Conservation (phyloP, 768 basidiomycete species). For the Boletus pseudo-olivaceus region DNA sequence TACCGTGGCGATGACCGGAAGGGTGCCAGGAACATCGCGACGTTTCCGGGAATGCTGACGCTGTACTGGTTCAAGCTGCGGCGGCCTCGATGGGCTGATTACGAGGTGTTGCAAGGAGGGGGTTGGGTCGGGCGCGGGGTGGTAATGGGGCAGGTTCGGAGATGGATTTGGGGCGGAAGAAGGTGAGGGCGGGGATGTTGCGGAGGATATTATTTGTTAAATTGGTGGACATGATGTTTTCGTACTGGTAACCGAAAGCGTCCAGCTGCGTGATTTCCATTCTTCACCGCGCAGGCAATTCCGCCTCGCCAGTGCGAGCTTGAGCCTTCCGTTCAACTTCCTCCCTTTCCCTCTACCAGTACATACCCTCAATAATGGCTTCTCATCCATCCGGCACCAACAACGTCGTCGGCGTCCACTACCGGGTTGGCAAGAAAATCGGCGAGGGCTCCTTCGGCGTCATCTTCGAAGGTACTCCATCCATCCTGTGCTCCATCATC, state of each 20-base stretch:
- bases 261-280: constrained; percentile 23
- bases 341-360: constrained; percentile 11
- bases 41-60: not conserved
- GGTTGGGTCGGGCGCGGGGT: constrained; percentile 17
- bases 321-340: not conserved
- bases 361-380: constrained; percentile 43
- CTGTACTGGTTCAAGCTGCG: not conserved
- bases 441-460: constrained; percentile 99
- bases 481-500: not conserved
- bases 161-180: constrained; percentile 1
- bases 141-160: constrained; percentile 6
- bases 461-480: constrained; percentile 75
- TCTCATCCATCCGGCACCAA: constrained; percentile 56
- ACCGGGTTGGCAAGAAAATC: constrained; percentile 98
- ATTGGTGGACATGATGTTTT: not conserved
- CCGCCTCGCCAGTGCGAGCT: constrained; percentile 24
- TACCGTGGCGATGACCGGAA: constrained; percentile 36
- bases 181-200: constrained; percentile 18
- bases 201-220: constrained; percentile 10
- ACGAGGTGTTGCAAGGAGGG: not conserved
- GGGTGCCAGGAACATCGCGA: not conserved
- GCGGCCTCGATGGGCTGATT: not conserved
- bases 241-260: constrained; percentile 21
- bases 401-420: constrained; percentile 93
- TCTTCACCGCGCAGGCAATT: constrained; percentile 29